Conservation (phyloP, 768 basidiomycete genomes). For the Podaxis sp. region DNA sequence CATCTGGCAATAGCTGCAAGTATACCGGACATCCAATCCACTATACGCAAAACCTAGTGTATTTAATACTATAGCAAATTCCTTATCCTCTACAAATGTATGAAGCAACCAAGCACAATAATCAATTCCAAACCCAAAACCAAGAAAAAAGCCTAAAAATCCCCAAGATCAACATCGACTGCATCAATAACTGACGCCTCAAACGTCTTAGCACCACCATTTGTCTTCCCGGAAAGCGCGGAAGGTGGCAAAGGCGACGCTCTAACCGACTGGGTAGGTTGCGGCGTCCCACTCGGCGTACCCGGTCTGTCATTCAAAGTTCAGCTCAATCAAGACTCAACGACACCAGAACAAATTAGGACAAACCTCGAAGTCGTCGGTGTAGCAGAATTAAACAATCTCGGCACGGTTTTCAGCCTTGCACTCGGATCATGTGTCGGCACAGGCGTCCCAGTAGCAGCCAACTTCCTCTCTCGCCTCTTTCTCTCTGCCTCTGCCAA, state of each 20-base stretch:
- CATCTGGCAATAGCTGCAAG: too few relatives aligned
- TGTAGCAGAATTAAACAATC: constrained; percentile 50
- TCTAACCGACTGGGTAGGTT: constrained; percentile 28
- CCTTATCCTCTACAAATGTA: background rate
- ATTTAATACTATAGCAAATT: constrained; percentile 1
- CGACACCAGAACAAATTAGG: constrained; percentile 6
- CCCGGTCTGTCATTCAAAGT: constrained; percentile 37
- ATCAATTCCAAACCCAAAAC: background rate
- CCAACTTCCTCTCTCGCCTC: constrained; percentile 62
- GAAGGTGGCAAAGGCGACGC: constrained; percentile 18
- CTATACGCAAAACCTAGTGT: background rate
- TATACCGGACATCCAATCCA: background rate
- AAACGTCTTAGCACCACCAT: constrained; percentile 31
- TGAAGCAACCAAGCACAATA: constrained; percentile 3
- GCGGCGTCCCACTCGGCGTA: constrained; percentile 33
- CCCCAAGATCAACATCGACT: constrained; percentile 76
- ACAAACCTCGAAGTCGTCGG: constrained; percentile 62
- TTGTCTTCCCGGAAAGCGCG: constrained; percentile 17
- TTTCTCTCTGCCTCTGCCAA: constrained; percentile 67
- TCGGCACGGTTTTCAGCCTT: constrained; percentile 62
- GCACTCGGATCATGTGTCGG: constrained; percentile 54
- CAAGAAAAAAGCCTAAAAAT: constrained; percentile 48
- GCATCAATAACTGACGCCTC: constrained; percentile 61
- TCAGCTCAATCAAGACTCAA: background rate
- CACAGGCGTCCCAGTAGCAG: constrained; percentile 39